Base-by-base conservation (phyloP, 2,329 filamentous ascomycete species). In the Ophiostoma pallidulum region DNA sequence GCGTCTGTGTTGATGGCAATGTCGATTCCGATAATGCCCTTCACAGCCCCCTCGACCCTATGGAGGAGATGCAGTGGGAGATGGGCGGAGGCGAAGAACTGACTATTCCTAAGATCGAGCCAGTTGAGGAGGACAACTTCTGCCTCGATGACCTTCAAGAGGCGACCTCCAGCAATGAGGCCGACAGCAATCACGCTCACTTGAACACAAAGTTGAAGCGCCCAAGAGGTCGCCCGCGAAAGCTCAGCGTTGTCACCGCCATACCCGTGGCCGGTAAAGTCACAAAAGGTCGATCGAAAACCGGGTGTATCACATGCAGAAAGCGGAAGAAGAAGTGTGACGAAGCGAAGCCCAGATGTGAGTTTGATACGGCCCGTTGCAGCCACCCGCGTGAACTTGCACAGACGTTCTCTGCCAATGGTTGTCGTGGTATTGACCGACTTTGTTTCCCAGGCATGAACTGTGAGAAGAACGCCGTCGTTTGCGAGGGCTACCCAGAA, bases 401-500 rank as follows among this genome's bases (percentile, higher is more conserved):
- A n/a, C n/a, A n/a, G n/a, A n/a, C n/a, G n/a, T n/a, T n/a, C n/a
- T n/a, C n/a, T n/a, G n/a, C n/a, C n/a, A 18, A 28, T 6, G 24
- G 5, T 10, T 10, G 6, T 28, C 10, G 24, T 24, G 19, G 45
- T 35, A 20, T 39, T 43, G 14, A 42, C 39, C n/a, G 3, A 8
- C 29, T 10, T 14, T n/a, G n/a, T 48, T 35, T 12, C n/a, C 26
- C 45, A 88, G 84, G 86, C 57, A 74, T 87, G 64, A 94, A 94
- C 58, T 95, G 89, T 60, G 84, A 92, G 66, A 95, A 94, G 72
- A 95, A 94, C 62, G 87, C 88, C 8, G 86, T 94, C 12, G 79
- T 90, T 12, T 95, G 89, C 61, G 88, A 94, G 65, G 89, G 89
- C 12, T 95, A 94, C 60, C 86, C 86, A 43, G 84, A 87, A 52